Percentiles rank a stretch among this genome's conserved stretches.
These are phyloP conservation scores for Rachicladosporium sp. DNA, from an alignment of 2,329 filamentous ascomycete species.

Conservation along the genomic window DNA sequence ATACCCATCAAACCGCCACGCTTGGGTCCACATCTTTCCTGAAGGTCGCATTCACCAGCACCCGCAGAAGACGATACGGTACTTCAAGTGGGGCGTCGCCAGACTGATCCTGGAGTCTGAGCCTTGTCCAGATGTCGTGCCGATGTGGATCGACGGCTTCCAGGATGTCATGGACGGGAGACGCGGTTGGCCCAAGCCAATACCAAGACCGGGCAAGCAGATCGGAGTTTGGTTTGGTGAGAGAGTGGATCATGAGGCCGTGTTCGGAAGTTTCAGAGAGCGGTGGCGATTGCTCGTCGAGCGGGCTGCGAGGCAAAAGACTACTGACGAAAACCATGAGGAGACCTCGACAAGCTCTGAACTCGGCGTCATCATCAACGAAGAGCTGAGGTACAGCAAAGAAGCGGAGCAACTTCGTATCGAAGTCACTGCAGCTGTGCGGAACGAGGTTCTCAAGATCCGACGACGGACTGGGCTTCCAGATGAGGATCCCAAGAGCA, in stretches of 20 bases:
- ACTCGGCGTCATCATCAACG: slow-evolving; percentile 52
- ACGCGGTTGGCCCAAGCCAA: slow-evolving; percentile 63
- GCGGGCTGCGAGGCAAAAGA: slow-evolving; percentile 30
- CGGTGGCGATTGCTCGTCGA: slow-evolving; percentile 60
- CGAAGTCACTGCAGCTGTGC: slow-evolving; percentile 66
- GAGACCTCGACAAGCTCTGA: slow-evolving; percentile 4
- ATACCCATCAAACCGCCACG: slow-evolving; percentile 55
- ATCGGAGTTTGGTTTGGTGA: slow-evolving; percentile 70
- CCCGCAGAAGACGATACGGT: slow-evolving; percentile 65
- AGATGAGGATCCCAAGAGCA: slow-evolving; percentile 67
- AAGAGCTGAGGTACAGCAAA: slow-evolving; percentile 52
- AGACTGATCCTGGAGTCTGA: slow-evolving; percentile 82
- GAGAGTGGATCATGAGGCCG: slow-evolving; percentile 55
- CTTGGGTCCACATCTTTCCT: slow-evolving; percentile 92
- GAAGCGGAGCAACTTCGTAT: slow-evolving; percentile 67
- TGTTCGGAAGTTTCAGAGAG: slow-evolving; percentile 65
- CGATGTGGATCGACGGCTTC: slow-evolving; percentile 88
- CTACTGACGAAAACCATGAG: too few species aligned
- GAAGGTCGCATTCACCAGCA: slow-evolving; percentile 92
- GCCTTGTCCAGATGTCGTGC: slow-evolving; percentile 75
- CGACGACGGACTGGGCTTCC: slow-evolving; percentile 58
- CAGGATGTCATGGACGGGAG: slow-evolving; percentile 81
- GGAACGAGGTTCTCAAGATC: slow-evolving; percentile 70
- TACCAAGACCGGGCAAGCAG: slow-evolving; percentile 61
- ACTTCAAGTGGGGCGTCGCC: slow-evolving; percentile 97